Evolutionary conservation across 805 yeast genomes (phyloP), one percentile per base, ranked within the genome.

Genomic region (Teunomyces gatunensis): DNA sequence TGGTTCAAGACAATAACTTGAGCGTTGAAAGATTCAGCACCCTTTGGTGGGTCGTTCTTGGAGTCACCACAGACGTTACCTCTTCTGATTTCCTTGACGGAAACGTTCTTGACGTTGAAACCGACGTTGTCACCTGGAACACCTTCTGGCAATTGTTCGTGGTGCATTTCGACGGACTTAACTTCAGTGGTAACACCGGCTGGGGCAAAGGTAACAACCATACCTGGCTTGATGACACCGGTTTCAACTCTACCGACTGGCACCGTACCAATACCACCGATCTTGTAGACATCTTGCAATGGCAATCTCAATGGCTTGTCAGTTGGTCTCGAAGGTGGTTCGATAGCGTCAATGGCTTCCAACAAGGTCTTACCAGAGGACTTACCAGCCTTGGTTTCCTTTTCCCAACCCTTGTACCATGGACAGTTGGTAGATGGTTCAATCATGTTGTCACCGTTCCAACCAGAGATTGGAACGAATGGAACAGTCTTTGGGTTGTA

Each of bases 211-310:
- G 88, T 77, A 55, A 87, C 91, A 67, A 87, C 83, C 89, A 87
- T 87, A 79, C 94, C 95, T 68, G 92, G 83, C 83, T 87, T 86
- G 78, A 87, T 87, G 59, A 82, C 76, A 81, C 96, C 96, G 74
- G 95, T 87, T 81, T 87, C 94, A 67, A 87, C 90, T 80, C 94
- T 85, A 67, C 95, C 96, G 79, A 85, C 89, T 75, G 94, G 92
- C 79, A 87, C 95, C 67, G 92, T 85, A 65, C 90, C 91, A 67
- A 85, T 84, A 80, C 88, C 91, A 80, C 92, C 92, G 69, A 87
- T 87, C 89, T 86, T 86, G 90, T 87, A 86, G 66, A 87, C 89
- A 80, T 87, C 95, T 78, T 85, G 89, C 71, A 87, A 83, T 68
- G 92, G 92, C 73, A 87, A 84, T 74, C 92, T 85, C 73, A 87